Percentiles rank a stretch among this genome's conserved stretches.
phyloP scores from a whole-genome alignment of 768 basidiomycete genomes.

The Boletus subparvulus region DNA sequence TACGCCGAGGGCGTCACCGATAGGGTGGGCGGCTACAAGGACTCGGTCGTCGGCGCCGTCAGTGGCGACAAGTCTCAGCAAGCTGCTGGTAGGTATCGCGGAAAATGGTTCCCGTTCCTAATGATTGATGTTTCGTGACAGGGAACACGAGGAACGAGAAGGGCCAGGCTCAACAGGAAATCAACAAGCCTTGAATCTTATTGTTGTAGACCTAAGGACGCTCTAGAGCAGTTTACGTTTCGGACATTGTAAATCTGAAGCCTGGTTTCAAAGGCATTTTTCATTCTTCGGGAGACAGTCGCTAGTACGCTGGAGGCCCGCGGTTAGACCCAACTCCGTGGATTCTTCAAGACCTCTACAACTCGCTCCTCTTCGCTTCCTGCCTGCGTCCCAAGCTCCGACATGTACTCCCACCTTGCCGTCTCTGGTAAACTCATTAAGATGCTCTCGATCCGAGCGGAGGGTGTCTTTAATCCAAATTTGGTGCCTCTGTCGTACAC shows the following conservation, averaged over 20 bases:
- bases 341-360: conserved; percentile 57
- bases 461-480: conserved; percentile 81
- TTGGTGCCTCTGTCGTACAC: conserved; percentile 86
- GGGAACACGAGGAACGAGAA: conserved; percentile 57
- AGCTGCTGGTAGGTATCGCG: conserved; percentile 37
- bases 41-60: conserved; percentile 53
- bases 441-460: conserved; percentile 86
- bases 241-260: not conserved
- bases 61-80: conserved; percentile 57
- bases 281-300: not conserved
- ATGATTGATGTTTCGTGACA: conserved; percentile 13
- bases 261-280: not conserved
- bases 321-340: conserved; percentile 59
- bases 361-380: conserved; percentile 68
- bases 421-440: conserved; percentile 87
- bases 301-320: no score
- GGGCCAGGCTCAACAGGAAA: conserved; percentile 51
- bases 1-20: conserved; percentile 50
- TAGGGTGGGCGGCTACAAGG: conserved; percentile 49
- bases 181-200: conserved; percentile 40
- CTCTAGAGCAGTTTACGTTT: not conserved
- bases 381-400: conserved; percentile 61
- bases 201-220: not conserved
- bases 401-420: conserved; percentile 89
- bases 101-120: fast-evolving